A percentile compares a stretch with the other conserved stretches of the same genome.
Evolutionary conservation across 2,329 filamentous ascomycete species (phyloP).

Genomic region (Aureobasidium melanogenum): DNA sequence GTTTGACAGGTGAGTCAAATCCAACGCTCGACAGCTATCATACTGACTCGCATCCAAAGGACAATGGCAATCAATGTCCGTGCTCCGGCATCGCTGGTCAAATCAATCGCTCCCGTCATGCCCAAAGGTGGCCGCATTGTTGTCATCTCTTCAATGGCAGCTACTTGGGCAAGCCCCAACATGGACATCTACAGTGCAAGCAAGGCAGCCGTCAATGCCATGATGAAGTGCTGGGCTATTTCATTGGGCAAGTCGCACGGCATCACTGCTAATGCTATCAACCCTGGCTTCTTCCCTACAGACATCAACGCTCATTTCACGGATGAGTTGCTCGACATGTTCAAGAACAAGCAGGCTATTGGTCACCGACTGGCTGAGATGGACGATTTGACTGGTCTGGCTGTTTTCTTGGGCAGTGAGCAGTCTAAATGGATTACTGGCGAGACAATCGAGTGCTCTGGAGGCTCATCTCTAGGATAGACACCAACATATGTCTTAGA

Average conservation of each 20-base stretch:
- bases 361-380: slow-evolving; percentile 38
- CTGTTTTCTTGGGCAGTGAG: slow-evolving; percentile 38
- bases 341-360: slow-evolving; percentile 33
- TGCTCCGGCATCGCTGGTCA: slow-evolving; percentile 24
- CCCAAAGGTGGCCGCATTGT: slow-evolving; percentile 39
- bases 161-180: slow-evolving; percentile 45
- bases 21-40: neutral
- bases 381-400: slow-evolving; percentile 40
- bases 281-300: slow-evolving; percentile 15
- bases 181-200: slow-evolving; percentile 41
- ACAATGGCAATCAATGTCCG: slow-evolving; percentile 17
- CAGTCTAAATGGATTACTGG: slow-evolving; percentile 42
- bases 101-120: slow-evolving; percentile 25
- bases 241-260: slow-evolving; percentile 14
- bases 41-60: neutral
- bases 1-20: neutral
- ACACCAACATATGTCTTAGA: neutral
- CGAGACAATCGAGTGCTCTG: slow-evolving; percentile 20
- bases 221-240: slow-evolving; percentile 14
- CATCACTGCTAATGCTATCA: slow-evolving; percentile 15
- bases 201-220: slow-evolving; percentile 14
- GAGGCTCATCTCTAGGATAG: neutral
- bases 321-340: slow-evolving; percentile 25
- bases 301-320: slow-evolving; percentile 13
- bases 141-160: slow-evolving; percentile 48